Percentiles rank a stretch among this genome's conserved stretches.
Conservation (phyloP, 306 rosid species). For the Argentina anserina region DNA sequence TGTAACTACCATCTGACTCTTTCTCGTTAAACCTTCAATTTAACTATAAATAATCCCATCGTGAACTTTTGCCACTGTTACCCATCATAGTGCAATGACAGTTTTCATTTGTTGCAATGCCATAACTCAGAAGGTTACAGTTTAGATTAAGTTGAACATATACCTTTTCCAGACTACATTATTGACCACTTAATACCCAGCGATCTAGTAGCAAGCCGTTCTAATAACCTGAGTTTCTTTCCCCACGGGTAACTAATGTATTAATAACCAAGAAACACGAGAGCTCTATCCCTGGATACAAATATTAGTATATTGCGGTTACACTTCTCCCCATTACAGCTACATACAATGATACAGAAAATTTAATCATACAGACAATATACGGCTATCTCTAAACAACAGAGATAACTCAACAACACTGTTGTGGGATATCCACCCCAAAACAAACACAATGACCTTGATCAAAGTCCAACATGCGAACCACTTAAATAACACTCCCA, state of each 20-base stretch:
- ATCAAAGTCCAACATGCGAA: constrained; percentile 8
- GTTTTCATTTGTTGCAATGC: background rate
- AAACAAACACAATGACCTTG: too few relatives aligned
- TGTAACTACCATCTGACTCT: background rate
- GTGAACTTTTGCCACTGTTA: background rate
- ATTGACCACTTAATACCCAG: background rate
- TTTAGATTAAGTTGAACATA: background rate
- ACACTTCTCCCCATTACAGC: background rate
- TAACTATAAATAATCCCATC: background rate
- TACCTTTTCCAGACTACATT: background rate
- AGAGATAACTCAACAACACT: constrained; percentile 23
- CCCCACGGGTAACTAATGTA: background rate
- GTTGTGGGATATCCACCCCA: too few relatives aligned
- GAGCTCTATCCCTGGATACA: background rate
- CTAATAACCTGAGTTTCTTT: background rate
- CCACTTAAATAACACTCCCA: constrained; percentile 13
- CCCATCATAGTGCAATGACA: constrained; percentile 1
- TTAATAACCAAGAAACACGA: background rate
- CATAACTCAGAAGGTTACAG: background rate
- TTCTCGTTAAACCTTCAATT: background rate
- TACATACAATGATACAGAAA: constrained; percentile 10
- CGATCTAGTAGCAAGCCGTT: background rate
- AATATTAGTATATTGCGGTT: constrained; percentile 7
- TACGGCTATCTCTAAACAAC: background rate
- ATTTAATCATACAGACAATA: background rate